phyloP scores from a whole-genome alignment of 2,329 filamentous ascomycete species.

The Davidsoniella virescens region DNA sequence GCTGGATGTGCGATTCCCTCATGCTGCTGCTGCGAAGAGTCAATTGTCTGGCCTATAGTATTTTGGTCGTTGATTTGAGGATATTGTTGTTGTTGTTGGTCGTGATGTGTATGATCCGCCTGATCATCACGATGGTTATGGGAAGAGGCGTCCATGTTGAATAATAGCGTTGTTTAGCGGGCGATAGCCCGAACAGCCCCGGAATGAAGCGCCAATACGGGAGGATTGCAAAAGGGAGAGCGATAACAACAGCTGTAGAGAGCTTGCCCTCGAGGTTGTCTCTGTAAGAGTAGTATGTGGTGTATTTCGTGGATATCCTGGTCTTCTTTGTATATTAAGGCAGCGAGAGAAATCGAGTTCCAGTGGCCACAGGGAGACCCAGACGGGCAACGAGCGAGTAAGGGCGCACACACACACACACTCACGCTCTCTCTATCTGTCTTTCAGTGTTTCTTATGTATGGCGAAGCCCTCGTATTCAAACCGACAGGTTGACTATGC shows the following conservation, averaged over 20 bases:
- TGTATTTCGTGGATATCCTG: neutral
- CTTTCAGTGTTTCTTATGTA: no score
- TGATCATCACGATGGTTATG: neutral
- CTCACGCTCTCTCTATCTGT: no score
- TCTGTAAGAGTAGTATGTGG: neutral
- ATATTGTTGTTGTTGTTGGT: neutral
- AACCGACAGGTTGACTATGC: no score
- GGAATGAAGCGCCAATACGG: slow-evolving; percentile 13
- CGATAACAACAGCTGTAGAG: neutral
- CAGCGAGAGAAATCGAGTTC: neutral
- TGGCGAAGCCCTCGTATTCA: no score
- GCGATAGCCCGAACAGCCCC: slow-evolving; percentile 13
- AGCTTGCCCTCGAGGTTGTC: neutral
- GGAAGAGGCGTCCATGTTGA: neutral
- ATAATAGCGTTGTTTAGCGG: slow-evolving; percentile 9
- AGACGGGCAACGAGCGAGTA: no score
- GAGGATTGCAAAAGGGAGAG: slow-evolving; percentile 13
- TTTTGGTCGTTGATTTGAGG: neutral
- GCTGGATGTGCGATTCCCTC: neutral
- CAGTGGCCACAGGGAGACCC: neutral
- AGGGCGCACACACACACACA: no score
- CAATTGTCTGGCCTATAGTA: neutral
- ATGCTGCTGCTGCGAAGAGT: neutral
- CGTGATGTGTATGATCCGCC: neutral
- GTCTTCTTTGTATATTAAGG: neutral